These are phyloP conservation scores for Saururus chinensis DNA, from an alignment of 164 flowering plant genomes.

Conservation along the genomic window DNA sequence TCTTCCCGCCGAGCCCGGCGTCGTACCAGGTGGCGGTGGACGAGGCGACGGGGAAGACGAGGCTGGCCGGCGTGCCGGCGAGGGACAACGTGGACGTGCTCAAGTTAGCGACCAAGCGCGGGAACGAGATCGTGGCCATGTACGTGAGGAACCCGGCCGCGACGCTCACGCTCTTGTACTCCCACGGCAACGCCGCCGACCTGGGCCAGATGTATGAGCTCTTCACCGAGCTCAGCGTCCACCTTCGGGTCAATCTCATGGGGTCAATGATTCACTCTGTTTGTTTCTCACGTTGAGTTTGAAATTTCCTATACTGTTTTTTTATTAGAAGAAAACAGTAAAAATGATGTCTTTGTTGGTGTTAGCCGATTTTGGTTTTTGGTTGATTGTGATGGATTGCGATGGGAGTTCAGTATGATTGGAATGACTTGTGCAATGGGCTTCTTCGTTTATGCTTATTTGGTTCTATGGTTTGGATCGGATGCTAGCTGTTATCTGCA, in stretches of 20 bases:
- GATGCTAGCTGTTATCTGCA: too few species aligned
- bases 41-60: slow-evolving; percentile 38
- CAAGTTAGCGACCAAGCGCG: slow-evolving; percentile 57
- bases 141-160: slow-evolving; percentile 63
- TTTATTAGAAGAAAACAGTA: neutral
- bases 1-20: slow-evolving; percentile 84
- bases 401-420: too few species aligned
- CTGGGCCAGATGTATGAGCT: slow-evolving; percentile 86
- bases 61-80: slow-evolving; percentile 33
- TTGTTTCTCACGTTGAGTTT: neutral
- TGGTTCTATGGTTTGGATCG: too few species aligned
- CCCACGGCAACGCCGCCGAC: slow-evolving; percentile 95
- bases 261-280: slow-evolving; percentile 39
- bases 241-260: slow-evolving; percentile 69
- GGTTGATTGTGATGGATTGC: too few species aligned
- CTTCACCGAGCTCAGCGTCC: slow-evolving; percentile 62
- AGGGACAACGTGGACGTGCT: slow-evolving; percentile 66
- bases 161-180: slow-evolving; percentile 55
- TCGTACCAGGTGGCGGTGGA: slow-evolving; percentile 46
- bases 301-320: neutral
- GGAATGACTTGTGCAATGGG: too few species aligned
- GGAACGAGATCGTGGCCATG: slow-evolving; percentile 57
- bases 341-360: too few species aligned
- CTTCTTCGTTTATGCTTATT: too few species aligned
- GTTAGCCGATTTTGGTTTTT: too few species aligned